Percentiles rank a stretch among this genome's conserved stretches.
phyloP scores from a whole-genome alignment of 169 alveolate genomes.

The Cryptosporidium felis region DNA sequence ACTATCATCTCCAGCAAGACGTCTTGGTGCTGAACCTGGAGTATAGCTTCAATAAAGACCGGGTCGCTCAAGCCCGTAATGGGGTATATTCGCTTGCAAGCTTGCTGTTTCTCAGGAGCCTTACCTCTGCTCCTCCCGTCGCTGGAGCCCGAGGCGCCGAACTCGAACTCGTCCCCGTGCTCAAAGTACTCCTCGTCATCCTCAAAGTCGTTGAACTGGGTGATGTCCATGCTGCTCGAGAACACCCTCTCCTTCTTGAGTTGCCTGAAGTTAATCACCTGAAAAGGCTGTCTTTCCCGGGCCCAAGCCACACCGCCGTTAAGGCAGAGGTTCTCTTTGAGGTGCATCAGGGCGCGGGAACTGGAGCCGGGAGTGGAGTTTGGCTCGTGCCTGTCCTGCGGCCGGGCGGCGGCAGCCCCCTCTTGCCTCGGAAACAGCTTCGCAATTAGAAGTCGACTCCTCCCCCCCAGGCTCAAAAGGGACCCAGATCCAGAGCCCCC shows the following conservation, averaged over 20 bases:
- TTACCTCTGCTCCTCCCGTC: background rate
- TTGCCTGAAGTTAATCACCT: constrained; percentile 72
- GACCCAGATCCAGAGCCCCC: no score
- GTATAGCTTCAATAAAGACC: constrained; percentile 90
- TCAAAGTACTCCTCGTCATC: constrained; percentile 2
- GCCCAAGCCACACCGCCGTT: background rate
- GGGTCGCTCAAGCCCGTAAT: constrained; percentile 92
- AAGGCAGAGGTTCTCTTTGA: no score
- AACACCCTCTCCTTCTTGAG: constrained; percentile 70
- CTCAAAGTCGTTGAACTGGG: constrained; percentile 71
- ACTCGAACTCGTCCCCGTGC: background rate
- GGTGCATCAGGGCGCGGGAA: no score
- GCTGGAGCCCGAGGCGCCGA: no score
- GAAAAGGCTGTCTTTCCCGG: background rate
- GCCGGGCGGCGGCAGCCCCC: no score
- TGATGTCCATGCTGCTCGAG: constrained; percentile 70
- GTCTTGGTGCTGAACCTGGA: constrained; percentile 88
- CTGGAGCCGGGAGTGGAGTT: no score
- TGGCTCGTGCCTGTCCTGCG: no score
- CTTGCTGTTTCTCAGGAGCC: background rate
- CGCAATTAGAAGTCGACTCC: background rate
- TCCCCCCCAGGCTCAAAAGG: no score
- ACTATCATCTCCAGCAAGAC: constrained; percentile 85
- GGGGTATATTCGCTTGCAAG: constrained; percentile 53
- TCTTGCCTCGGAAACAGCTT: background rate